Conservation (phyloP, 371 early-diverging fungal species). For the Mucor plumbeus region DNA sequence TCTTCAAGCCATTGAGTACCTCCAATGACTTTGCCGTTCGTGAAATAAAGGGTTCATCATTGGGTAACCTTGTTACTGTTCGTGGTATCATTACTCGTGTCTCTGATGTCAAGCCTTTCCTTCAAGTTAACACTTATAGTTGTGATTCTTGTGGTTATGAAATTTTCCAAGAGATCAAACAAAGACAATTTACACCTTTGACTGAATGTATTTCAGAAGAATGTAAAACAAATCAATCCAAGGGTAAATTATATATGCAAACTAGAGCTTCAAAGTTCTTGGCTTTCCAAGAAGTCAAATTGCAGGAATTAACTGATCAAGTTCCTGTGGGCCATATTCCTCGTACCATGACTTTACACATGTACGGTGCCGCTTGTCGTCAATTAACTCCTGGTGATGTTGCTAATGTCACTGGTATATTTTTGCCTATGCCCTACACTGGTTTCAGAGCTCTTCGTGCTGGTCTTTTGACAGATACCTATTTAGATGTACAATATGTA, state of each 20-base stretch:
- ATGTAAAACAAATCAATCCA: slow-evolving; percentile 85
- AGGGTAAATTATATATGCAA: slow-evolving; percentile 92
- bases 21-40: slow-evolving; percentile 83
- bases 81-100: slow-evolving; percentile 98
- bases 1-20: slow-evolving; percentile 76
- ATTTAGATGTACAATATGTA: slow-evolving; percentile 89
- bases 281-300: slow-evolving; percentile 93
- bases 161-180: slow-evolving; percentile 95
- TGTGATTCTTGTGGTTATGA: slow-evolving; percentile 98
- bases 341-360: slow-evolving; percentile 91
- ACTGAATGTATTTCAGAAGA: slow-evolving; percentile 88
- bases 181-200: slow-evolving; percentile 83
- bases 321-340: slow-evolving; percentile 99
- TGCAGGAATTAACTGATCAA: slow-evolving; percentile 97
- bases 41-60: slow-evolving; percentile 78
- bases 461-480: slow-evolving; percentile 96
- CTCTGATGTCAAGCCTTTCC: slow-evolving; percentile 95
- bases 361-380: slow-evolving; percentile 87
- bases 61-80: slow-evolving; percentile 92
- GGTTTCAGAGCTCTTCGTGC: slow-evolving; percentile 94
- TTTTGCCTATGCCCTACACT: slow-evolving; percentile 93
- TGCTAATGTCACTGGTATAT: slow-evolving; percentile 89
- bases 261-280: slow-evolving; percentile 95
- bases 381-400: slow-evolving; percentile 92
- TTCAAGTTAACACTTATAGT: slow-evolving; percentile 91